phyloP scores from a whole-genome alignment of 2,329 filamentous ascomycete genomes.

The Parastagonospora nodorum region DNA sequence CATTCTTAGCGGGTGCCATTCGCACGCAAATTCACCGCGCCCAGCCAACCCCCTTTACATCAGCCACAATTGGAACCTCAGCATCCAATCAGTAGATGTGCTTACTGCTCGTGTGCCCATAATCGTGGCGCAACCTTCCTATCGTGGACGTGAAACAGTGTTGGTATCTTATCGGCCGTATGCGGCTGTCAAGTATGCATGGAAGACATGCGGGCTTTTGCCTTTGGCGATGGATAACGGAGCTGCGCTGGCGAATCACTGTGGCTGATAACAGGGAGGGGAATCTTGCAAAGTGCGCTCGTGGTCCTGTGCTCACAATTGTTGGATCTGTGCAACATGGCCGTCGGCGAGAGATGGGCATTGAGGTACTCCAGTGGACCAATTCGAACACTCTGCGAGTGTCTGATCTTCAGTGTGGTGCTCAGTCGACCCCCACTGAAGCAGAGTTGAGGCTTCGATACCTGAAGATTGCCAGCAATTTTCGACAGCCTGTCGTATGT shows the following conservation, averaged over 20 bases:
- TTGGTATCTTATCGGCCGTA: conserved; percentile 33
- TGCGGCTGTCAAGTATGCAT: conserved; percentile 21
- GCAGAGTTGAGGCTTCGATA: background rate
- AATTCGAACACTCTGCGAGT: background rate
- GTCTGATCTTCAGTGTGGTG: background rate
- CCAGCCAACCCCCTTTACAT: conserved; percentile 12
- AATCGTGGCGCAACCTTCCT: conserved; percentile 36
- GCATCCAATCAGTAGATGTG: conserved; percentile 28
- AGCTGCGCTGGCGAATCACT: conserved; percentile 18
- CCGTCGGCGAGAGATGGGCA: conserved; percentile 18
- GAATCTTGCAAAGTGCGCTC: background rate
- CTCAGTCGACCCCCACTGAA: background rate
- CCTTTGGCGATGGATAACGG: conserved; percentile 16
- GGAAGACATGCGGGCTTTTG: conserved; percentile 23
- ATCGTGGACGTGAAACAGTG: conserved; percentile 35
- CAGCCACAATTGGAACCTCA: conserved; percentile 14
- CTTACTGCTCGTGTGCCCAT: conserved; percentile 5
- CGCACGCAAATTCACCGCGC: background rate
- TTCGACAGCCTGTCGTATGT: background rate
- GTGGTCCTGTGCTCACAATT: conserved; percentile 8
- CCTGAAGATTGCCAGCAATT: background rate
- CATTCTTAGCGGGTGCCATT: conserved; percentile 25
- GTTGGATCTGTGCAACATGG: conserved; percentile 17
- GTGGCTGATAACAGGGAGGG: conserved; percentile 26
- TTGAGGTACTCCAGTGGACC: background rate